phyloP scores from a whole-genome alignment of 176 grass and related monocot species.

The Phragmites australis region DNA sequence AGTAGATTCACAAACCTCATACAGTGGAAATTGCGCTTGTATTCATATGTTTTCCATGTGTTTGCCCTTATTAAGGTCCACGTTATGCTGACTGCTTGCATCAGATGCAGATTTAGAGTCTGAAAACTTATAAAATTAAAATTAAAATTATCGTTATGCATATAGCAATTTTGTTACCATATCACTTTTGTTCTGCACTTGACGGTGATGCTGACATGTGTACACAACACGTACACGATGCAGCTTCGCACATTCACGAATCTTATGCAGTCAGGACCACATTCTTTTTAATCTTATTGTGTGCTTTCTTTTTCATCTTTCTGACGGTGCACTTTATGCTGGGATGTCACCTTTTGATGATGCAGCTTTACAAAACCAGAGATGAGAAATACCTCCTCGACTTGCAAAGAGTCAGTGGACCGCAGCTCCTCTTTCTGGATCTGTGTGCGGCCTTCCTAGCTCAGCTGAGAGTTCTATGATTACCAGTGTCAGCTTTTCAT shows the following conservation, averaged over 20 bases:
- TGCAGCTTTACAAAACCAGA: conserved; percentile 88
- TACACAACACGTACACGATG: background rate
- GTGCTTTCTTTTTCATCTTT: background rate
- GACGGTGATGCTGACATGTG: background rate
- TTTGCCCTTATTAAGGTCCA: background rate
- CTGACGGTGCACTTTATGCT: conserved; percentile 2
- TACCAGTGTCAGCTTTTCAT: background rate
- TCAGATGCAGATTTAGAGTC: background rate
- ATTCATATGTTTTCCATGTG: background rate
- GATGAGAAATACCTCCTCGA: conserved; percentile 89
- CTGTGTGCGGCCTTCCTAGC: conserved; percentile 74
- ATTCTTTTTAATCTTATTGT: background rate
- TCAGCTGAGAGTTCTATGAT: conserved; percentile 79
- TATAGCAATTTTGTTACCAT: background rate
- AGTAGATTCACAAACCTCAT: background rate
- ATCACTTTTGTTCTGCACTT: background rate
- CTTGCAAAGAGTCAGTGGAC: conserved; percentile 69
- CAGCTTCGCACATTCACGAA: background rate
- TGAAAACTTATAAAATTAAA: background rate
- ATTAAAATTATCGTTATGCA: background rate
- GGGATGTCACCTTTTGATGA: background rate
- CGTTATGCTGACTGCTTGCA: background rate
- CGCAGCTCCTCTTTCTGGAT: conserved; percentile 79
- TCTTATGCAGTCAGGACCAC: background rate
- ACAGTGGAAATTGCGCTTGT: background rate